Conservation (phyloP, 2,329 filamentous ascomycete species). For the Alternaria arborescens region DNA sequence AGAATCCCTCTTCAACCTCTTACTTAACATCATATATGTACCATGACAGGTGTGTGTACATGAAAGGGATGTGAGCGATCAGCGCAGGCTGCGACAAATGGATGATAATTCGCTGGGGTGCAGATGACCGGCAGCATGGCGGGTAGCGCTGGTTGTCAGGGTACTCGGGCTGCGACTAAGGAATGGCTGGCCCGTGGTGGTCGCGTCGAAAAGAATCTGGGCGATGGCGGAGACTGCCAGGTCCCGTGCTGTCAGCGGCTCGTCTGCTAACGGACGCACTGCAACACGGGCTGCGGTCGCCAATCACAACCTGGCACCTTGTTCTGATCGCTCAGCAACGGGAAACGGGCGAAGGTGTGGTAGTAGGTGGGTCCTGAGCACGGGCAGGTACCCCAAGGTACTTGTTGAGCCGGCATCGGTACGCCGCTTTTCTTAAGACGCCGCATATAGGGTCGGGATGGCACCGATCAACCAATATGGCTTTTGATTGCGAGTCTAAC, state of each 20-base stretch:
- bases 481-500: constrained; percentile 48
- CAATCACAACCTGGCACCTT: constrained; percentile 40
- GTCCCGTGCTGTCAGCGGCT: constrained; percentile 39
- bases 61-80: constrained; percentile 32
- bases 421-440: constrained; percentile 34
- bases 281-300: constrained; percentile 32
- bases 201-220: constrained; percentile 30
- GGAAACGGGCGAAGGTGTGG: constrained; percentile 25
- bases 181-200: constrained; percentile 20
- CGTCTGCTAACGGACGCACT: constrained; percentile 35
- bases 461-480: constrained; percentile 51
- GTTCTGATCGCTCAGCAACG: constrained; percentile 41
- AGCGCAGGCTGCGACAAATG: constrained; percentile 35
- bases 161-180: constrained; percentile 26
- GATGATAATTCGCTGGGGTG: constrained; percentile 35
- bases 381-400: constrained; percentile 37
- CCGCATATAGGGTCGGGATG: constrained; percentile 41
- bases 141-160: constrained; percentile 33
- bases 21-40: constrained; percentile 38
- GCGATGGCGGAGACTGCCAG: constrained; percentile 30
- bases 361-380: constrained; percentile 36
- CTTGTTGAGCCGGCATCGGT: constrained; percentile 47
- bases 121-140: constrained; percentile 45
- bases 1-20: constrained; percentile 24
- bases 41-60: constrained; percentile 30